Evolutionary conservation across 106 monocot species (phyloP), one percentile per base, ranked within the genome.

Genomic region (Dioscorea zingiberensis): DNA sequence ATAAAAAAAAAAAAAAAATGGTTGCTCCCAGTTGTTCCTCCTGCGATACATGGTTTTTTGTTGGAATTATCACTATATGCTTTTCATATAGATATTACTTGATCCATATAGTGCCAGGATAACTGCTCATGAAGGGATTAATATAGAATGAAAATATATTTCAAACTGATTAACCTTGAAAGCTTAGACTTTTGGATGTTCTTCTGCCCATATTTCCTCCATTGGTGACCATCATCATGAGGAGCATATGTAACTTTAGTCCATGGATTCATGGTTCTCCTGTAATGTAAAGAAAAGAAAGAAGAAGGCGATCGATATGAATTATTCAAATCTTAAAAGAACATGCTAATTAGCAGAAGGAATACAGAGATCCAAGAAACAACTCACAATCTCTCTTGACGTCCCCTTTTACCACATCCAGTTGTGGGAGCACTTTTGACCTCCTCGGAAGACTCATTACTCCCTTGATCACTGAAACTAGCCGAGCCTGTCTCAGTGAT

Each of bases 191-290:
- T 49, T 3, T 12, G 25, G 27, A 70, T 70, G 18, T 48, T 49
- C 47, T 70, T 70, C 18, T 70, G 60, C 59, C 70, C 70, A 28
- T 70, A 70, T 27, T 70, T 70, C 29, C 70, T 70, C 70, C 60
- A 70, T 17, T 59, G 70, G 19, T 70, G 21, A 49, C 59, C 70
- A 29, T 70, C 48, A 48, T 49, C 27, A 48, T 48, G 7, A 0
- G 70, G 60, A n/a, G 44, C 15, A 18, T 23, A 60, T 0, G 60
- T 70, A 18, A 49, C 13, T 21, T 29, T 18, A 21, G 27, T 66
- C 48, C 67, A 54, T 47, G n/a, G 13, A 30, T 29, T 8, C 28
- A 16, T 3, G 18, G 13, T 11, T 27, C 17, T 62, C 61, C 25
- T 62, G 12, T 15, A 19, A n/a, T 12, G 38, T 6, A n/a, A 32